Evolutionary conservation across 257 asterid species (phyloP).

Genomic region (Paulownia fortunei): DNA sequence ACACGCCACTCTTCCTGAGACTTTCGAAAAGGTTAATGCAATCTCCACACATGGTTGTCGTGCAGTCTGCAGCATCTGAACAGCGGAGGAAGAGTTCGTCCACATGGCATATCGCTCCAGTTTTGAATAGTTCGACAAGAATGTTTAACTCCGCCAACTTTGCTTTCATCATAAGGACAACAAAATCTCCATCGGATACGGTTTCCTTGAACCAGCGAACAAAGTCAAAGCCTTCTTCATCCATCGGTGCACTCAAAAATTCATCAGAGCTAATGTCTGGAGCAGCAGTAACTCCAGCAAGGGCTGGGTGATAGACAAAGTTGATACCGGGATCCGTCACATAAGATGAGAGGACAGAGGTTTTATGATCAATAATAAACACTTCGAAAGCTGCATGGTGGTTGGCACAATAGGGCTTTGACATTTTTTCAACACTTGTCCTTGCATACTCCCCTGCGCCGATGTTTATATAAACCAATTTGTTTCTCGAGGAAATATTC

Average conservation of each 20-base stretch:
- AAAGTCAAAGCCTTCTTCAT: constrained; percentile 73
- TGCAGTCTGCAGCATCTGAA: constrained; percentile 47
- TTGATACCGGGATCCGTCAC: constrained; percentile 71
- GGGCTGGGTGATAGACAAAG: constrained; percentile 76
- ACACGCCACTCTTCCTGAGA: constrained; percentile 74
- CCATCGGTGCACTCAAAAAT: constrained; percentile 60
- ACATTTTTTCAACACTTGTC: constrained; percentile 45
- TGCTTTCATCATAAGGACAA: constrained; percentile 77
- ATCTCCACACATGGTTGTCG: constrained; percentile 43
- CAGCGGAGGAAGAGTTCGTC: constrained; percentile 81
- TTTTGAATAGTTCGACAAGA: constrained; percentile 61
- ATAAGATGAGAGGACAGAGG: constrained; percentile 67
- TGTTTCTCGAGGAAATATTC: constrained; percentile 83
- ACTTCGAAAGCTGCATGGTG: constrained; percentile 54
- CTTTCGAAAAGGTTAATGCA: constrained; percentile 56
- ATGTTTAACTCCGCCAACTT: constrained; percentile 57
- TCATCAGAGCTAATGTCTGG: constrained; percentile 57
- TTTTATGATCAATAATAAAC: constrained; percentile 71
- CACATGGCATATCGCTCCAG: constrained; percentile 71
- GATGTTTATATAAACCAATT: constrained; percentile 64
- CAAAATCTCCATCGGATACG: constrained; percentile 64
- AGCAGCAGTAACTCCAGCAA: constrained; percentile 42
- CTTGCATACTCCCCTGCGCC: constrained; percentile 77
- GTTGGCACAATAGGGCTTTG: constrained; percentile 50
- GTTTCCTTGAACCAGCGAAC: constrained; percentile 75